Percentiles rank a stretch among this genome's conserved stretches.
Conservation (phyloP, 1,284 basidiomycete species). For the Malassezia dermatis region DNA sequence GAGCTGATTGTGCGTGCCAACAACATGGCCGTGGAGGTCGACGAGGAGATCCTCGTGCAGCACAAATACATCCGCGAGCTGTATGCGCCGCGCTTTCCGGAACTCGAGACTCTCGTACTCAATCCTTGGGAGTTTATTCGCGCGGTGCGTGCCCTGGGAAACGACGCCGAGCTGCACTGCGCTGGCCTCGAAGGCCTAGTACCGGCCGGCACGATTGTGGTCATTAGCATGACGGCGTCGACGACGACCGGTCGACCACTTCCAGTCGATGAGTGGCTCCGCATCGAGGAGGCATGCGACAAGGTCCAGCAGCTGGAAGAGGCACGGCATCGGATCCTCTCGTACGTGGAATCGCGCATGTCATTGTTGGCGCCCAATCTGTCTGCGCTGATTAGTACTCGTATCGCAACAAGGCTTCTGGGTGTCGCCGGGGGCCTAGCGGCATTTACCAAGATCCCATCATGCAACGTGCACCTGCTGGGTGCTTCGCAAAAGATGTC, state of each 20-base stretch:
- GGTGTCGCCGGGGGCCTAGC: slow-evolving; percentile 89
- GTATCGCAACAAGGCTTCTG: slow-evolving; percentile 91
- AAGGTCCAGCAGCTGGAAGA: slow-evolving; percentile 77
- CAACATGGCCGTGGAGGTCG: slow-evolving; percentile 93
- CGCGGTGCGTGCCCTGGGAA: slow-evolving; percentile 77
- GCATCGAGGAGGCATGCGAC: slow-evolving; percentile 73
- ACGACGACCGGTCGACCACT: slow-evolving; percentile 73
- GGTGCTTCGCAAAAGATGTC: slow-evolving; percentile 84
- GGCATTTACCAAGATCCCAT: slow-evolving; percentile 83
- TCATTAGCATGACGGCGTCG: slow-evolving; percentile 79
- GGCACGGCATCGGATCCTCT: slow-evolving; percentile 75
- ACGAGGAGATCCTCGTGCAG: slow-evolving; percentile 92
- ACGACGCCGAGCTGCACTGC: slow-evolving; percentile 65
- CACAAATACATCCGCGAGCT: slow-evolving; percentile 99
- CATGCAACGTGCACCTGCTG: slow-evolving; percentile 86
- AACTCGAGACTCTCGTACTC: slow-evolving; percentile 84
- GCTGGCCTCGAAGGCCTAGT: slow-evolving; percentile 68
- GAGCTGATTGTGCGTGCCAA: slow-evolving; percentile 91
- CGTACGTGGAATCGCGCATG: slow-evolving; percentile 98
- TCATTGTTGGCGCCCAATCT: slow-evolving; percentile 94
- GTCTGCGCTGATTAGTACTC: slow-evolving; percentile 92
- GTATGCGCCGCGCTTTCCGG: slow-evolving; percentile 89
- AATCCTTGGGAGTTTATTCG: slow-evolving; percentile 87
- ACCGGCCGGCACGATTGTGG: slow-evolving; percentile 86
- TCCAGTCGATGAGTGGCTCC: slow-evolving; percentile 62